phyloP scores from a whole-genome alignment of 768 basidiomycete genomes.

The Naganishia randhawae region DNA sequence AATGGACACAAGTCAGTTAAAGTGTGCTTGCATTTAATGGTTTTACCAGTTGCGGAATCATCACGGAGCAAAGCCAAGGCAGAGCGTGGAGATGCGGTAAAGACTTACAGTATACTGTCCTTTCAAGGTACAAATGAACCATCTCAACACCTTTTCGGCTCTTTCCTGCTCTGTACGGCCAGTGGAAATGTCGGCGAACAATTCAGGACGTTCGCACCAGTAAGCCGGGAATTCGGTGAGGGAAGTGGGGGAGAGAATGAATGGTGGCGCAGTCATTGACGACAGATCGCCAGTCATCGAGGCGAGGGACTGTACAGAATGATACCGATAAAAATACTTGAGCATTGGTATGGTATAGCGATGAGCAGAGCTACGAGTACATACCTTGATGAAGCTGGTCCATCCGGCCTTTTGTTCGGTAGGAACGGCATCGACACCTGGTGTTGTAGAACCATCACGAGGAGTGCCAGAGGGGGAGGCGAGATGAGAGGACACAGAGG shows the following conservation, averaged over 20 bases:
- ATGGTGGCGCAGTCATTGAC: slow-evolving; percentile 53
- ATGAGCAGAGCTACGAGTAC: slow-evolving; percentile 42
- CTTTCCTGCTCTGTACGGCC: slow-evolving; percentile 70
- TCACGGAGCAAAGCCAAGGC: no score
- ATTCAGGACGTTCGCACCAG: slow-evolving; percentile 90
- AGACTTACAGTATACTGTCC: slow-evolving; percentile 61
- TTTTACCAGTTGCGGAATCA: no score
- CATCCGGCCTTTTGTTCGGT: slow-evolving; percentile 78
- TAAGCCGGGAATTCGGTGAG: slow-evolving; percentile 93
- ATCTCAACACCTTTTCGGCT: slow-evolving; percentile 74
- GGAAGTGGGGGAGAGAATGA: slow-evolving; percentile 86
- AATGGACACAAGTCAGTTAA: not conserved
- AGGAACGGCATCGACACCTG: slow-evolving; percentile 60
- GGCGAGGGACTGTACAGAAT: slow-evolving; percentile 54
- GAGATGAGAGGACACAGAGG: not conserved
- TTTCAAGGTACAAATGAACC: slow-evolving; percentile 96
- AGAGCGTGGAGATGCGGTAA: no score
- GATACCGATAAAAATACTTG: slow-evolving; percentile 9
- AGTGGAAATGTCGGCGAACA: slow-evolving; percentile 81
- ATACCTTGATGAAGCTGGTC: slow-evolving; percentile 85
- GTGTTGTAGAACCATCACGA: no score
- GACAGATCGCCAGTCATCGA: slow-evolving; percentile 84
- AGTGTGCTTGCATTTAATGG: no score
- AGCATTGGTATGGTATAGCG: slow-evolving; percentile 11
- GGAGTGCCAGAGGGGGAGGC: not conserved